Conservation (phyloP, 176 grass and related monocot species). For the Oryza meridionalis region DNA sequence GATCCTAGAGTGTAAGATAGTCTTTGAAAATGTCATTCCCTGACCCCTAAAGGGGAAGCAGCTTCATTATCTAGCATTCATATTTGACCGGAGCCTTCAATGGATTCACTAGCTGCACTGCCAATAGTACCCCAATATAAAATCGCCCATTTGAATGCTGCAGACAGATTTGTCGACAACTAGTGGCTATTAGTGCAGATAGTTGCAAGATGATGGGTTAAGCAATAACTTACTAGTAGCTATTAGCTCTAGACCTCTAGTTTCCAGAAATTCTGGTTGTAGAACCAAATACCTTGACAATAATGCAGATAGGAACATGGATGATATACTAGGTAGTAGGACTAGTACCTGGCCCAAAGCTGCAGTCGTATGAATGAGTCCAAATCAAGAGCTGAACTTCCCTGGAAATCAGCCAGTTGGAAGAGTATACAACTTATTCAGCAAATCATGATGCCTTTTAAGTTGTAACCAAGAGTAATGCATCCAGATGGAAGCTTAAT, state of each 20-base stretch:
- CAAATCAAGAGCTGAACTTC: not conserved
- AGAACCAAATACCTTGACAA: not conserved
- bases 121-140: not conserved
- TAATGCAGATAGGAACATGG: not conserved
- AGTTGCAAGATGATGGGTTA: conserved; percentile 11
- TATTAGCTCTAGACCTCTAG: not conserved
- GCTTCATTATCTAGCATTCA: conserved; percentile 20
- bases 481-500: not conserved
- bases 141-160: not conserved
- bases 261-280: not conserved
- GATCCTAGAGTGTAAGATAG: conserved; percentile 19
- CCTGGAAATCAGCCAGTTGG: not conserved
- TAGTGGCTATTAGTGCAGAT: not conserved
- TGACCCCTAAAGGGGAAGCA: conserved; percentile 44
- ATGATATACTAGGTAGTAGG: not conserved
- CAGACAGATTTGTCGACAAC: not conserved
- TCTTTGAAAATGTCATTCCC: conserved; percentile 21
- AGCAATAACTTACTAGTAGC: not conserved
- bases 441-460: not conserved
- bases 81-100: conserved; percentile 37
- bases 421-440: not conserved
- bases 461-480: not conserved
- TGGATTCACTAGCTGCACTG: conserved; percentile 17
- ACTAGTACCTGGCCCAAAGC: not conserved
- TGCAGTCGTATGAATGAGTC: not conserved